These are phyloP conservation scores for Xylaria sp. DNA, from an alignment of 2,329 filamentous ascomycete genomes.

Conservation along the genomic window DNA sequence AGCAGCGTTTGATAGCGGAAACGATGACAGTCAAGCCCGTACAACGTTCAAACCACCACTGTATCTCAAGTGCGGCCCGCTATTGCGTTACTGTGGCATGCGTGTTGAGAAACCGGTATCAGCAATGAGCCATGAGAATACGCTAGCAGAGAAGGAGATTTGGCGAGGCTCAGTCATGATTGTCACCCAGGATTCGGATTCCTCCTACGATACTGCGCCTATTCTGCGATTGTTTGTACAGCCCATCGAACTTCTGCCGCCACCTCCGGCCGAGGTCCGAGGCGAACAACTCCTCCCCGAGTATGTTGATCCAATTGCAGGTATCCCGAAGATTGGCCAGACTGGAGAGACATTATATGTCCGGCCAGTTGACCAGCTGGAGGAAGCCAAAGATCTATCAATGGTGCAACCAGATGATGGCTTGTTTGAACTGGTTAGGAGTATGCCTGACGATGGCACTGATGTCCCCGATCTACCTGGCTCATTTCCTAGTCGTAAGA, in stretches of 20 bases:
- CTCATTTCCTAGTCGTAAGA: slow-evolving; percentile 65
- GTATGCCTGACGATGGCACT: slow-evolving; percentile 60
- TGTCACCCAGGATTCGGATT: slow-evolving; percentile 86
- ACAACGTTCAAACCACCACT: slow-evolving; percentile 85
- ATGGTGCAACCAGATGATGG: slow-evolving; percentile 82
- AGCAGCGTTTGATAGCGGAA: slow-evolving; percentile 74
- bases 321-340: slow-evolving; percentile 85
- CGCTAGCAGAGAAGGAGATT: slow-evolving; percentile 72
- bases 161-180: slow-evolving; percentile 98
- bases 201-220: slow-evolving; percentile 82
- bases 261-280: slow-evolving; percentile 76
- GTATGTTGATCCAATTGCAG: slow-evolving; percentile 89
- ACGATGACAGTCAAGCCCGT: slow-evolving; percentile 70
- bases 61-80: slow-evolving; percentile 88
- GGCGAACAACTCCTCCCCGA: slow-evolving; percentile 77
- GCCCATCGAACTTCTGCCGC: slow-evolving; percentile 82
- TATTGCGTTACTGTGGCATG: slow-evolving; percentile 90
- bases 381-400: slow-evolving; percentile 82
- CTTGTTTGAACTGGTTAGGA: slow-evolving; percentile 77
- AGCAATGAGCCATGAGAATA: slow-evolving; percentile 52
- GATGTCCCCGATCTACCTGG: slow-evolving; percentile 62
- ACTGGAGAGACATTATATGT: slow-evolving; percentile 89
- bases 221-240: slow-evolving; percentile 87
- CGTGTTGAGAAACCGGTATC: slow-evolving; percentile 67
- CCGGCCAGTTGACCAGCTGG: slow-evolving; percentile 86